Percentiles rank a stretch among this genome's conserved stretches.
These are phyloP conservation scores for Linnemannia zychae DNA, from an alignment of 192 early-diverging fungal genomes.

Conservation along the genomic window DNA sequence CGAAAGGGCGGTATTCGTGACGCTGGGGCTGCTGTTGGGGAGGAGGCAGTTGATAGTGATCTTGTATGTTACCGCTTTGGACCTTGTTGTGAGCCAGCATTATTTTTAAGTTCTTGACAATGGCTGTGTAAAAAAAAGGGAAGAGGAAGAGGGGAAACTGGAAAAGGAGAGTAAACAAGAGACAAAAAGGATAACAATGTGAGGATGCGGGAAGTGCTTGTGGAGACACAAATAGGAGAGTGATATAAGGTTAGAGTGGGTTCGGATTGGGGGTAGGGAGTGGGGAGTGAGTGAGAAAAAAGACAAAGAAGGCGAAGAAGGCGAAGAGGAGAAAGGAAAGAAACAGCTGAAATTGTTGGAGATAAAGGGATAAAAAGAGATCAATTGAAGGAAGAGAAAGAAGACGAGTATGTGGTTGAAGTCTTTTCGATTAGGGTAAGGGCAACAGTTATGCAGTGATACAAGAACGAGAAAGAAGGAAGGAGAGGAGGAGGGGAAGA, in stretches of 20 bases:
- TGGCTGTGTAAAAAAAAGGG: background rate
- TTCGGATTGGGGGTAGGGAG: background rate
- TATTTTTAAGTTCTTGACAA: background rate
- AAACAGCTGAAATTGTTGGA: background rate
- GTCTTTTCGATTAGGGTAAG: background rate
- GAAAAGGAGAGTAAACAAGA: background rate
- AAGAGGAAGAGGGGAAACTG: background rate
- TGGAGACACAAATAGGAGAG: background rate
- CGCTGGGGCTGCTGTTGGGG: conserved; percentile 7
- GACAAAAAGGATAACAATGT: background rate
- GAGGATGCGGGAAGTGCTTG: background rate
- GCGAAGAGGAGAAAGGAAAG: background rate
- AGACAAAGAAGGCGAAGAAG: background rate
- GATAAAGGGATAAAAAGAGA: background rate
- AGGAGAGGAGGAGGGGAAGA: background rate
- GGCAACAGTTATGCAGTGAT: background rate
- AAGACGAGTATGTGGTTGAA: background rate
- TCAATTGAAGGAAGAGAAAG: background rate
- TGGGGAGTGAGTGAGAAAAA: background rate
- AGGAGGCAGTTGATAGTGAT: background rate
- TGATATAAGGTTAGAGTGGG: background rate
- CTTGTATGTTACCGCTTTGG: conserved; percentile 8
- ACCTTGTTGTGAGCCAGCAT: conserved; percentile 44
- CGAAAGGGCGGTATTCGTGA: conserved; percentile 4
- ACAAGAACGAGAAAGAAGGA: background rate